Evolutionary conservation across 306 rosid species (phyloP).

Genomic region (Ceratonia siliqua): DNA sequence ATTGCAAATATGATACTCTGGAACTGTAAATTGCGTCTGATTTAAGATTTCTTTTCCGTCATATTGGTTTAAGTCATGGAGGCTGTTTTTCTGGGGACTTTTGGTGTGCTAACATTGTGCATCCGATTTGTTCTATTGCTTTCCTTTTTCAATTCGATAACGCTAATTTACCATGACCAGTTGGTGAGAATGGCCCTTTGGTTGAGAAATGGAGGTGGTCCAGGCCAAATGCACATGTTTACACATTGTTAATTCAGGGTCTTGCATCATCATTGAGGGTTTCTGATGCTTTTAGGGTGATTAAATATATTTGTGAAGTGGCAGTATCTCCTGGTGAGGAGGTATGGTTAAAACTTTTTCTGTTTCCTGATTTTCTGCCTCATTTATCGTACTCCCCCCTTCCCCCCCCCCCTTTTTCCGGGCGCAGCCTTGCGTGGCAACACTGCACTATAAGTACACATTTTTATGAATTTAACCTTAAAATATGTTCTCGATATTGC

Average conservation of each 20-base stretch:
- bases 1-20: background rate
- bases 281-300: constrained; percentile 82
- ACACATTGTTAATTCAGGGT: constrained; percentile 56
- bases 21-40: background rate
- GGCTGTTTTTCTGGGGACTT: background rate
- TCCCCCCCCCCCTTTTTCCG: too few relatives aligned
- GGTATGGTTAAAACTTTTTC: constrained; percentile 45
- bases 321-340: constrained; percentile 91
- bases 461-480: constrained; percentile 13
- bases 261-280: constrained; percentile 73
- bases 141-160: background rate
- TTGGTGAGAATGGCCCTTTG: constrained; percentile 49
- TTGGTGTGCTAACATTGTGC: background rate
- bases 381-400: background rate
- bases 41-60: background rate
- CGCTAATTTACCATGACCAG: constrained; percentile 39
- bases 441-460: background rate
- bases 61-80: background rate
- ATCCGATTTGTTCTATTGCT: background rate
- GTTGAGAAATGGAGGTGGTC: constrained; percentile 87
- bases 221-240: constrained; percentile 60
- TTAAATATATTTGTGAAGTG: constrained; percentile 72
- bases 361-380: background rate
- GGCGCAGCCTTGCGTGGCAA: too few relatives aligned
- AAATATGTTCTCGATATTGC: constrained; percentile 2